Percentiles rank a stretch among this genome's conserved stretches.
These are phyloP conservation scores for Maudiozyma serrabonitensis DNA, from an alignment of 805 yeast species.

Conservation along the genomic window DNA sequence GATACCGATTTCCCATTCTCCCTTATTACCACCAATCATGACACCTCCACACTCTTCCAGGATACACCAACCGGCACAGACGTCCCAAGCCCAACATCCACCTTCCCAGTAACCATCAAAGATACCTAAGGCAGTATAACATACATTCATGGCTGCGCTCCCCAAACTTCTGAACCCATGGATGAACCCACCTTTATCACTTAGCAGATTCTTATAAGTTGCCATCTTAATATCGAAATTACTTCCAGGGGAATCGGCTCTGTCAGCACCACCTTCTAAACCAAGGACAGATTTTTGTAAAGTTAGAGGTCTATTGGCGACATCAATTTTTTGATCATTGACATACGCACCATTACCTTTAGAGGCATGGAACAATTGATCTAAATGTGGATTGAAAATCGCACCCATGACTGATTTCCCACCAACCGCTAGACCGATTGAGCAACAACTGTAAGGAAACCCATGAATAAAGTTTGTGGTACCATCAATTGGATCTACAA, in stretches of 20 bases:
- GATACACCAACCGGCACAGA: conserved; percentile 59
- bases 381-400: conserved; percentile 50
- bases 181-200: conserved; percentile 44
- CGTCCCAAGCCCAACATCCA: conserved; percentile 64
- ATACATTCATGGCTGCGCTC: conserved; percentile 54
- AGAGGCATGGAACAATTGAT: conserved; percentile 44
- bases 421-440: conserved; percentile 45
- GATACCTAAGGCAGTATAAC: conserved; percentile 49
- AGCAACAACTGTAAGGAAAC: conserved; percentile 54
- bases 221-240: conserved; percentile 41
- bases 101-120: conserved; percentile 62
- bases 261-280: conserved; percentile 53
- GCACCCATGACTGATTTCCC: conserved; percentile 51
- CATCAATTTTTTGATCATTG: conserved; percentile 34
- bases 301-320: conserved; percentile 30
- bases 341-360: conserved; percentile 47
- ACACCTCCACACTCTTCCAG: conserved; percentile 50
- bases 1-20: conserved; percentile 38
- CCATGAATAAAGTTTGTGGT: conserved; percentile 56
- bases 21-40: conserved; percentile 45
- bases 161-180: conserved; percentile 57
- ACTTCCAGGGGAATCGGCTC: conserved; percentile 43
- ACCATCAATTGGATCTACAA: conserved; percentile 59
- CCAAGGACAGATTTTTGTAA: conserved; percentile 47
- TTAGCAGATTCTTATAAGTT: conserved; percentile 37